phyloP scores from a whole-genome alignment of 768 basidiomycete genomes.

The Rubroboletus pulcherrimus region DNA sequence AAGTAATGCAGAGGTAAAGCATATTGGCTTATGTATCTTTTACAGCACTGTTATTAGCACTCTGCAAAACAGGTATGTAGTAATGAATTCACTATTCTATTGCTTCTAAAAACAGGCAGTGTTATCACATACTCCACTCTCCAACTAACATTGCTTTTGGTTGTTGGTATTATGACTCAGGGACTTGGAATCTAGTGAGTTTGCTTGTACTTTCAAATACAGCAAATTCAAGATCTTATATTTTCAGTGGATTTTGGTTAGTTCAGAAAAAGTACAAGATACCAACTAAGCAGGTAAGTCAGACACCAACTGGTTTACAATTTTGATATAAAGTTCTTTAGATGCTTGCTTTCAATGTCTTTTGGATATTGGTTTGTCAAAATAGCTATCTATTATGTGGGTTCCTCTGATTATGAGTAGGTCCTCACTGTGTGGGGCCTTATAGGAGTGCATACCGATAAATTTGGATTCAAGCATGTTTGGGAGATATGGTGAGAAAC shows the following conservation, averaged over 20 bases:
- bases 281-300: conserved; percentile 51
- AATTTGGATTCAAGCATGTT: conserved; percentile 77
- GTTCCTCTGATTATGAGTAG: conserved; percentile 28
- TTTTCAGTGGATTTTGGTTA: conserved; percentile 56
- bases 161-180: conserved; percentile 64
- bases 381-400: not conserved
- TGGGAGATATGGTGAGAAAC: conserved; percentile 68
- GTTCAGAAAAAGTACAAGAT: conserved; percentile 63
- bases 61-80: conserved; percentile 59
- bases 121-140: conserved; percentile 69
- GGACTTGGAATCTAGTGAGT: conserved; percentile 65
- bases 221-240: not conserved
- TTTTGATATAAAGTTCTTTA: conserved; percentile 20
- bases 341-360: conserved; percentile 70
- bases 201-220: not conserved
- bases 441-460: conserved; percentile 68
- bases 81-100: not conserved
- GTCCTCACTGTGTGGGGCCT: conserved; percentile 71
- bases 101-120: conserved; percentile 32
- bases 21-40: not conserved
- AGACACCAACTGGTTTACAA: not conserved
- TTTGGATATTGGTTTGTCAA: conserved; percentile 63
- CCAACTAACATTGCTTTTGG: conserved; percentile 62
- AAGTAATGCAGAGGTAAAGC: not conserved
- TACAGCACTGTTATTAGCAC: conserved; percentile 66